Evolutionary conservation across 495 filamentous ascomycete genomes (phyloP).

Genomic region (Podospora didyma): DNA sequence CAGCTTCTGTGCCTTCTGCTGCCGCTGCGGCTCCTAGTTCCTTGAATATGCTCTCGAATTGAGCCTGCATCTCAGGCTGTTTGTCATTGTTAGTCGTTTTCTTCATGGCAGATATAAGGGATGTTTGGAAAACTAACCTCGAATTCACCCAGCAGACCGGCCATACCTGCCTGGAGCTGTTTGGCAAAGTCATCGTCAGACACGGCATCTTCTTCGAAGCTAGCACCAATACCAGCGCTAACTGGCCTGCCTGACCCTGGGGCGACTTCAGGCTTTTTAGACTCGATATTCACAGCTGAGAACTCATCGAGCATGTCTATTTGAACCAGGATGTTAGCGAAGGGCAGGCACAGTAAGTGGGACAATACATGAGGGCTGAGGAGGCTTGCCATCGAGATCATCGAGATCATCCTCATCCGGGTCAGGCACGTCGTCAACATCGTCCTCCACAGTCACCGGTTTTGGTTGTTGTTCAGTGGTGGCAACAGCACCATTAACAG

Average conservation of each 20-base stretch:
- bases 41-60: slow-evolving; percentile 81
- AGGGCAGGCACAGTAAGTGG: too few relatives aligned
- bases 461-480: neutral
- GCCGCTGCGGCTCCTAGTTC: slow-evolving; percentile 56
- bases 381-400: slow-evolving; percentile 76
- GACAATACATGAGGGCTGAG: neutral
- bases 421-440: slow-evolving; percentile 57
- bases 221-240: slow-evolving; percentile 10
- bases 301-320: slow-evolving; percentile 95
- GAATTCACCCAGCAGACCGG: slow-evolving; percentile 68
- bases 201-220: slow-evolving; percentile 24
- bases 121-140: too few relatives aligned
- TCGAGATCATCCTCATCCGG: slow-evolving; percentile 86
- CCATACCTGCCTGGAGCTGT: slow-evolving; percentile 84
- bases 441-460: slow-evolving; percentile 1
- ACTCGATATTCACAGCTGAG: slow-evolving; percentile 49
- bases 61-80: slow-evolving; percentile 74
- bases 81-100: neutral
- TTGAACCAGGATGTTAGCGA: slow-evolving; percentile 3
- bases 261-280: slow-evolving; percentile 38
- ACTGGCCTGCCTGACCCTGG: slow-evolving; percentile 39
- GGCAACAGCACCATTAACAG: neutral
- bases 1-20: slow-evolving; percentile 12
- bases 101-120: slow-evolving; percentile 15
- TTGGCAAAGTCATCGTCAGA: slow-evolving; percentile 75